A percentile compares a stretch with the other conserved stretches of the same genome.
Evolutionary conservation across 768 basidiomycete genomes (phyloP).

Genomic region (Coprinopsis marcescibilis): DNA sequence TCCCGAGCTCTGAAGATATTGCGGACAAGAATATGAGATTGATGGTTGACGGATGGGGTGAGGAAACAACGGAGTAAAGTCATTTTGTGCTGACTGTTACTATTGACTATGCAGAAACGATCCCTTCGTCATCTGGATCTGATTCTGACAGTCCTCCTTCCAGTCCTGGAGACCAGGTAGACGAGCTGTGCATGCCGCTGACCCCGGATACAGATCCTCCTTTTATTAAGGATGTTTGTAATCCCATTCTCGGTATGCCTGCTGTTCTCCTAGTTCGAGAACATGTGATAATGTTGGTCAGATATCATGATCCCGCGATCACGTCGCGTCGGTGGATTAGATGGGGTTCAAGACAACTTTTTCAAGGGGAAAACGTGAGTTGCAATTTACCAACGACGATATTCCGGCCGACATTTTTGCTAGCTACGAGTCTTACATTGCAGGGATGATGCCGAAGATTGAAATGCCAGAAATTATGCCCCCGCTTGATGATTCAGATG

Average conservation of each 20-base stretch:
- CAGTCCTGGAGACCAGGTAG: constrained; percentile 41
- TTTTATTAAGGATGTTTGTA: constrained; percentile 47
- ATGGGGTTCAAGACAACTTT: constrained; percentile 22
- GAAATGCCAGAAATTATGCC: not conserved
- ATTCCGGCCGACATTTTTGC: not conserved
- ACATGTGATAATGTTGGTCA: constrained; percentile 27
- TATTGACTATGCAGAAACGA: constrained; percentile 24
- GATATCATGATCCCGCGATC: constrained; percentile 49
- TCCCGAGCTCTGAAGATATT: constrained; percentile 25
- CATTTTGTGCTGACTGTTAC: not conserved
- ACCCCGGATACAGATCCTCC: constrained; percentile 42
- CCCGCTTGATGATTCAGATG: not conserved
- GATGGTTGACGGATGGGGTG: constrained; percentile 66
- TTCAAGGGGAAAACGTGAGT: constrained; percentile 24
- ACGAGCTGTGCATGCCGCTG: constrained; percentile 46
- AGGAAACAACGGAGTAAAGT: constrained; percentile 21
- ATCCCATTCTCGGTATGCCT: not conserved
- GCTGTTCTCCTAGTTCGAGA: not conserved
- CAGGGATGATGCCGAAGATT: constrained; percentile 22
- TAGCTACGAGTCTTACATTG: constrained; percentile 36
- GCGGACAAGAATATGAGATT: constrained; percentile 46
- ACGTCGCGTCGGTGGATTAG: constrained; percentile 38
- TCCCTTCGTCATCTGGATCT: constrained; percentile 36
- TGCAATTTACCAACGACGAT: not conserved
- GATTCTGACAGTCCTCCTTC: constrained; percentile 35